Evolutionary conservation across 2,329 filamentous ascomycete genomes (phyloP).

Genomic region (Rhynchosporium graminicola): DNA sequence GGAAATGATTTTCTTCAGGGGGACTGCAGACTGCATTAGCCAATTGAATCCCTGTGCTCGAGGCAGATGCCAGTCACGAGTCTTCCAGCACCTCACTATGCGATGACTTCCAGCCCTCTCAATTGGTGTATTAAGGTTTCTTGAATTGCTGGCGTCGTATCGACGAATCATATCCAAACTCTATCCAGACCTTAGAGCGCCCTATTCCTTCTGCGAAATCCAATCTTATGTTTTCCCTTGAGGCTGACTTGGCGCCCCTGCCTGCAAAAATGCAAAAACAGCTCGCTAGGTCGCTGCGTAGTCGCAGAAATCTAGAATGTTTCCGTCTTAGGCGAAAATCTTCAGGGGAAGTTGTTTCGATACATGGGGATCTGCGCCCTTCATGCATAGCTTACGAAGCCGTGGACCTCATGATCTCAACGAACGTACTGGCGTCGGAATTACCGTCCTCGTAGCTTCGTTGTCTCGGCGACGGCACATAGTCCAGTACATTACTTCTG

Average conservation of each 20-base stretch:
- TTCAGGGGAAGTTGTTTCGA: not conserved
- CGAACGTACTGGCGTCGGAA: not conserved
- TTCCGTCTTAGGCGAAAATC: not conserved
- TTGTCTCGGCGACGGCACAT: too few relatives aligned
- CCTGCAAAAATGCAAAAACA: constrained; percentile 17
- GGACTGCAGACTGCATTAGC: constrained; percentile 20
- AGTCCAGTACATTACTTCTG: too few relatives aligned
- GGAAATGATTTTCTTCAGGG: constrained; percentile 26
- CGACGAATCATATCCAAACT: constrained; percentile 18
- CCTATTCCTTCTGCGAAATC: constrained; percentile 31
- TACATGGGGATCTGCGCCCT: constrained; percentile 1
- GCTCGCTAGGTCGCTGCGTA: not conserved
- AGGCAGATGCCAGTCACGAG: constrained; percentile 24
- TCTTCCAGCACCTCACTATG: not conserved
- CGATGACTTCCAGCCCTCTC: not conserved
- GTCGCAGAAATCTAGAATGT: not conserved
- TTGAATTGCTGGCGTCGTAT: constrained; percentile 12
- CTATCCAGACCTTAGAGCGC: constrained; percentile 24
- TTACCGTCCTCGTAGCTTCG: not conserved
- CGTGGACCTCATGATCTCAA: not conserved
- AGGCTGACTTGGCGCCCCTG: constrained; percentile 29
- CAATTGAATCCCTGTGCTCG: constrained; percentile 15
- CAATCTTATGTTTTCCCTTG: constrained; percentile 30
- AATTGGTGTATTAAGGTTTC: constrained; percentile 14
- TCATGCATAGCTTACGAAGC: not conserved